phyloP scores from a whole-genome alignment of 352 stramenopile genomes.

The Phytophthora palmivora region DNA sequence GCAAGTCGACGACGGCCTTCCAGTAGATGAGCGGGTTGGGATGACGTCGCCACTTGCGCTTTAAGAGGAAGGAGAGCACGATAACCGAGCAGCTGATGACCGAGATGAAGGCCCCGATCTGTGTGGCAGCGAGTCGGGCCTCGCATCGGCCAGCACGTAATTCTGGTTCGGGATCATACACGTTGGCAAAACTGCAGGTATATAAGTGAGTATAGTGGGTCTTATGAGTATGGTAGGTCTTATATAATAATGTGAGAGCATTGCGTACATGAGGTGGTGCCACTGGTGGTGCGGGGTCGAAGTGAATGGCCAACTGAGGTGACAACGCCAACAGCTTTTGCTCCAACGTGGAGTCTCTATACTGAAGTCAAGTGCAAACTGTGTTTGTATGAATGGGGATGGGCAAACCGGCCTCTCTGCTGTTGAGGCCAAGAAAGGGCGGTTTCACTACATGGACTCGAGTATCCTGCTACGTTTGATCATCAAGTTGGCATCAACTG shows the following conservation, averaged over 20 bases:
- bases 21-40: slow-evolving; percentile 88
- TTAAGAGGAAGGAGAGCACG: slow-evolving; percentile 65
- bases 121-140: slow-evolving; percentile 58
- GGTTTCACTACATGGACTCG: slow-evolving; percentile 13
- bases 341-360: slow-evolving; percentile 5
- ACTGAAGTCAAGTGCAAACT: slow-evolving; percentile 12
- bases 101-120: slow-evolving; percentile 76
- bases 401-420: slow-evolving; percentile 20
- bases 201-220: slow-evolving; percentile 1
- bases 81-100: slow-evolving; percentile 81
- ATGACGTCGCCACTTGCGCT: slow-evolving; percentile 77
- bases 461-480: background rate
- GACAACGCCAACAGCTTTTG: slow-evolving; percentile 11
- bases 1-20: slow-evolving; percentile 76
- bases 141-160: slow-evolving; percentile 37
- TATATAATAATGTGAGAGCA: background rate
- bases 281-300: slow-evolving; percentile 3
- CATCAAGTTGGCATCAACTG: background rate
- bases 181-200: slow-evolving; percentile 23
- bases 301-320: slow-evolving; percentile 21
- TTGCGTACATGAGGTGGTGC: background rate
- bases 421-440: slow-evolving; percentile 24
- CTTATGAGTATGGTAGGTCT: background rate
- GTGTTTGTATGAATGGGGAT: slow-evolving; percentile 2
- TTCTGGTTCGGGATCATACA: slow-evolving; percentile 31